These are phyloP conservation scores for Nigrospora sphaerica DNA, from an alignment of 2,329 filamentous ascomycete species.

Conservation along the genomic window DNA sequence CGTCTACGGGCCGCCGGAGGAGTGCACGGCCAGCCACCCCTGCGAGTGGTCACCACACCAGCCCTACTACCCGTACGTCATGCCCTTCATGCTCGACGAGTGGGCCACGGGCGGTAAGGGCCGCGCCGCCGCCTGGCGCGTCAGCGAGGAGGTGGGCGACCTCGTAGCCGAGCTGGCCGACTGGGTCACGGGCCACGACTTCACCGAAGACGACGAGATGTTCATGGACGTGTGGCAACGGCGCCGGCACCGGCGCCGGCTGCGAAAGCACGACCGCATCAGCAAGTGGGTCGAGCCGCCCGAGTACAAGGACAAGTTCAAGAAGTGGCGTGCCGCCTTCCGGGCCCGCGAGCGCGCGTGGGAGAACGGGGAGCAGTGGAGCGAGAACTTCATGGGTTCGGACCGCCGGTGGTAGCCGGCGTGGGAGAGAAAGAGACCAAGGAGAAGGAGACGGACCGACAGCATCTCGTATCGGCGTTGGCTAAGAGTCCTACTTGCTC, in stretches of 20 bases:
- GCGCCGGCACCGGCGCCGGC: constrained; percentile 40
- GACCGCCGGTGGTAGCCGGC: constrained; percentile 15
- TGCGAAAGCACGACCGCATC: constrained; percentile 38
- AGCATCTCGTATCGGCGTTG: too few species aligned
- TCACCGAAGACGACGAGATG: constrained; percentile 33
- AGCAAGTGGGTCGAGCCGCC: constrained; percentile 27
- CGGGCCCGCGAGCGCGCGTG: constrained; percentile 31
- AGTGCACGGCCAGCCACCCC: constrained; percentile 34
- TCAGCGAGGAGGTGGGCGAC: constrained; percentile 38
- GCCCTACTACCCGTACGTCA: constrained; percentile 51
- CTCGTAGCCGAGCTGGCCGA: constrained; percentile 41
- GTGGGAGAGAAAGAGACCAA: too few species aligned
- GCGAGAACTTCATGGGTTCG: constrained; percentile 24
- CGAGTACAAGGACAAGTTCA: constrained; percentile 35
- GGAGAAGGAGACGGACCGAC: too few species aligned
- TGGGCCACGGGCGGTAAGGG: constrained; percentile 49
- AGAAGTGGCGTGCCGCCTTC: constrained; percentile 35
- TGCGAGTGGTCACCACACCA: constrained; percentile 52
- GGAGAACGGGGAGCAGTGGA: constrained; percentile 30
- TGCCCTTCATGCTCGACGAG: constrained; percentile 56
- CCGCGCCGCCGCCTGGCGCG: constrained; percentile 27
- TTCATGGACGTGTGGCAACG: constrained; percentile 38
- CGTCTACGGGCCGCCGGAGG: constrained; percentile 43
- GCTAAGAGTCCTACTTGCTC: too few species aligned
- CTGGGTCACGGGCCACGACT: constrained; percentile 33